Evolutionary conservation across 257 asterid species (phyloP), one percentile per base, ranked within the genome.

Genomic region (Solanum microdontum): DNA sequence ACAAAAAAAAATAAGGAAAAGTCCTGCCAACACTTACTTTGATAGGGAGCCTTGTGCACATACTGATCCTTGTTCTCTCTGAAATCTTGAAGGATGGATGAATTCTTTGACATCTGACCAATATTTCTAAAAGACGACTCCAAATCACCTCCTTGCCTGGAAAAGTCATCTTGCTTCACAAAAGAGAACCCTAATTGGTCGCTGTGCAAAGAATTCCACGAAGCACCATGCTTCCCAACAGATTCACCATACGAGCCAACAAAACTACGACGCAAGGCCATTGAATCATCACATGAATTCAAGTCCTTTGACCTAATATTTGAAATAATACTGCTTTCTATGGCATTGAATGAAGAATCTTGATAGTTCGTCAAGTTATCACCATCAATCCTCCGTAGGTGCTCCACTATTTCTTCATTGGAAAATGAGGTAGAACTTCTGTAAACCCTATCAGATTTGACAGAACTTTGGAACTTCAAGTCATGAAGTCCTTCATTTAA

Each of bases 381-480:
- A 89, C 90, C 95, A 88, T 90, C 95, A 87, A 96, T 92, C 91
- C 99, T 94, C 45, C 98, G 94, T 86, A 97, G 91, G 92, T 96
- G 98, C 91, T 97, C 98, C 64, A 96, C 98, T 91, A 97, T 95
- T 91, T 97, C 99, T 92, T 97, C 99, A 91, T 94, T 94, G 89
- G 99, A 95, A 92, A 96, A 96, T 79, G 97, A 94, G 90, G 92
- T 92, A 89, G 98, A 95, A 93, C 92, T 90, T 89, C 95, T 94
- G 88, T 95, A 93, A 62, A 96, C 91, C 90, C 96, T 92, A 91
- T 95, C 98, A 39, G 98, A 92, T 90, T 95, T 97, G 87, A 96
- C 95, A 89, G 96, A 91, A 85, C 73, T 93, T 90, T 90, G 99
- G 91, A 95, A 96, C 91, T 92, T 94, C 93, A 90, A 87, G 90